phyloP scores from a whole-genome alignment of 176 grass and related monocot genomes.

The Alopecurus myosuroides region DNA sequence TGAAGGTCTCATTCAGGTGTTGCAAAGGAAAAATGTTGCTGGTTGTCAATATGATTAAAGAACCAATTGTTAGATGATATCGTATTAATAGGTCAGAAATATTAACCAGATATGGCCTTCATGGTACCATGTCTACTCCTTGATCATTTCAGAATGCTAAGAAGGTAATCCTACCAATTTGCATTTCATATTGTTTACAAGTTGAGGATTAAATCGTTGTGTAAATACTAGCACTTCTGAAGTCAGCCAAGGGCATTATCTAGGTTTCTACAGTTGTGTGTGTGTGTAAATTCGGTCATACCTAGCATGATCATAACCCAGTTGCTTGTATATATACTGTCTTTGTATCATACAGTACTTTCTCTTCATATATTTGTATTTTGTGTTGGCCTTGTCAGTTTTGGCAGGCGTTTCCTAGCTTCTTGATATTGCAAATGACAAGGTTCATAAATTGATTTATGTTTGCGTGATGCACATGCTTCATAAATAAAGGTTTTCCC shows the following conservation, averaged over 20 bases:
- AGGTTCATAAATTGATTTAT: slow-evolving; percentile 17
- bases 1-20: too few relatives aligned
- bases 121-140: too few relatives aligned
- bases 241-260: neutral
- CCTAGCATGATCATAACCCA: neutral
- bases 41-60: too few relatives aligned
- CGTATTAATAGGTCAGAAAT: too few relatives aligned
- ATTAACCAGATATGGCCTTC: too few relatives aligned
- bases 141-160: too few relatives aligned
- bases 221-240: neutral
- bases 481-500: too few relatives aligned
- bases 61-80: too few relatives aligned
- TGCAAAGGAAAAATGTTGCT: too few relatives aligned
- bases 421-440: slow-evolving; percentile 62
- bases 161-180: too few relatives aligned
- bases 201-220: slow-evolving; percentile 16
- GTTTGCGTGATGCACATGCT: too few relatives aligned
- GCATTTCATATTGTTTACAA: too few relatives aligned
- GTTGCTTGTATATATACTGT: neutral
- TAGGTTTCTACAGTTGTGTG: neutral
- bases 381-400: slow-evolving; percentile 12
- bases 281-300: neutral
- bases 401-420: slow-evolving; percentile 59
- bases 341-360: slow-evolving; percentile 12
- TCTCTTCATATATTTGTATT: slow-evolving; percentile 1